phyloP scores from a whole-genome alignment of 768 basidiomycete species.

The Rhodocollybia butyracea region DNA sequence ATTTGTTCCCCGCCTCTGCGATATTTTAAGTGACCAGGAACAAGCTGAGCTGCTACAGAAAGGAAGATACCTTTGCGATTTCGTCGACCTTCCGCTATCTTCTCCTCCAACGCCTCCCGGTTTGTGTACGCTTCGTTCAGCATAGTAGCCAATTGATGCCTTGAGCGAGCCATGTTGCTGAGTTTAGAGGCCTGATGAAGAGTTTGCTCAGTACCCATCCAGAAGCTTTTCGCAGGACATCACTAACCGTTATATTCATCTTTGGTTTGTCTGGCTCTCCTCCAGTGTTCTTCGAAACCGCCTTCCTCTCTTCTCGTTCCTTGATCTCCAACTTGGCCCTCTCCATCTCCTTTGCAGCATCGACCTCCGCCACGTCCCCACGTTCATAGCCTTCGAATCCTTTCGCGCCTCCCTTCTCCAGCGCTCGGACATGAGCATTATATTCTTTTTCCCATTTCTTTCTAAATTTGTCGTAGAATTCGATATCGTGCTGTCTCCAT shows the following conservation, averaged over 20 bases:
- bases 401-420: slow-evolving; percentile 65
- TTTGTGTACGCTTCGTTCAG: slow-evolving; percentile 83
- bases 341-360: slow-evolving; percentile 76
- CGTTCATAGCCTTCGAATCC: slow-evolving; percentile 67
- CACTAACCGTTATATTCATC: slow-evolving; percentile 78
- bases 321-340: slow-evolving; percentile 70
- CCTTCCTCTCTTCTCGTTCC: slow-evolving; percentile 75
- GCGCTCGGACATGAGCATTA: slow-evolving; percentile 63
- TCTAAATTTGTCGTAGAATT: slow-evolving; percentile 64
- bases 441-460: slow-evolving; percentile 75
- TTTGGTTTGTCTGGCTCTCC: slow-evolving; percentile 61
- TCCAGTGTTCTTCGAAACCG: slow-evolving; percentile 59
- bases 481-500: slow-evolving; percentile 73
- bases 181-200: slow-evolving; percentile 60
- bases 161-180: slow-evolving; percentile 63
- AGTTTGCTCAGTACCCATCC: neutral
- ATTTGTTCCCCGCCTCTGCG: slow-evolving; percentile 92
- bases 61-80: no score
- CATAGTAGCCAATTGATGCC: slow-evolving; percentile 79
- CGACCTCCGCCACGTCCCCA: slow-evolving; percentile 53
- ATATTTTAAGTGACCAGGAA: no score
- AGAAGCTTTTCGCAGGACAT: neutral
- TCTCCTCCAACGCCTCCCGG: slow-evolving; percentile 78
- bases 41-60: no score
- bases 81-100: slow-evolving; percentile 75